Conservation (phyloP, 345 rosid genomes). For the Camelina neglecta region DNA sequence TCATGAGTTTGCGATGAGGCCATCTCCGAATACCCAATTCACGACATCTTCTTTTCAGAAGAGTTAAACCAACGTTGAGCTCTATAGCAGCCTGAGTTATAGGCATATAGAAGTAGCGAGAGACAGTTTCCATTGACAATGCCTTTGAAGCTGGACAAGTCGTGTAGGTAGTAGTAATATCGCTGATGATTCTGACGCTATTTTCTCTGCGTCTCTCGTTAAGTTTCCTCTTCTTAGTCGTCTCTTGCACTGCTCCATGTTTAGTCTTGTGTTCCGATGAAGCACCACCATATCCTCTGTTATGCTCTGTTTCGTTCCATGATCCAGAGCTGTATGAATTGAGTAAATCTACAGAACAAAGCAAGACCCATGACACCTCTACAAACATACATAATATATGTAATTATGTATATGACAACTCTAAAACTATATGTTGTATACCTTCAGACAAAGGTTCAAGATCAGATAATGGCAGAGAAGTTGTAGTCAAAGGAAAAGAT, state of each 20-base stretch:
- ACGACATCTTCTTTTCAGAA: slow-evolving; percentile 72
- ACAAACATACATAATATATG: background rate
- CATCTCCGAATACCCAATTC: slow-evolving; percentile 64
- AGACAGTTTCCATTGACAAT: slow-evolving; percentile 49
- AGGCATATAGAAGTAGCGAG: slow-evolving; percentile 68
- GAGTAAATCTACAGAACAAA: slow-evolving; percentile 36
- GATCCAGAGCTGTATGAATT: slow-evolving; percentile 36
- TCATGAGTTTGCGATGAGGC: slow-evolving; percentile 81
- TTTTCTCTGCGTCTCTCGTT: slow-evolving; percentile 19
- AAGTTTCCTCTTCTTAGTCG: slow-evolving; percentile 22
- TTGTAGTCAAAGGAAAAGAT: slow-evolving; percentile 42
- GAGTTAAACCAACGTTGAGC: slow-evolving; percentile 69
- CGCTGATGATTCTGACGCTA: slow-evolving; percentile 22
- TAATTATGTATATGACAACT: background rate
- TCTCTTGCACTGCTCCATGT: slow-evolving; percentile 17
- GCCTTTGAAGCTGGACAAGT: slow-evolving; percentile 26
- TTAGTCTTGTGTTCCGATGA: background rate
- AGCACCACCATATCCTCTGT: slow-evolving; percentile 40
- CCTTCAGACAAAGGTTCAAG: slow-evolving; percentile 48
- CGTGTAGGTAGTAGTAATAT: slow-evolving; percentile 12
- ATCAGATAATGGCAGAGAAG: slow-evolving; percentile 42
- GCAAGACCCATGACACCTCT: slow-evolving; percentile 26
- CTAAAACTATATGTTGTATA: background rate
- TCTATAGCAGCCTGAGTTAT: slow-evolving; percentile 71
- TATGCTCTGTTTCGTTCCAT: slow-evolving; percentile 44